A percentile compares a stretch with the other conserved stretches of the same genome.
Evolutionary conservation across 306 rosid species (phyloP).

Genomic region (Argentina anserina): DNA sequence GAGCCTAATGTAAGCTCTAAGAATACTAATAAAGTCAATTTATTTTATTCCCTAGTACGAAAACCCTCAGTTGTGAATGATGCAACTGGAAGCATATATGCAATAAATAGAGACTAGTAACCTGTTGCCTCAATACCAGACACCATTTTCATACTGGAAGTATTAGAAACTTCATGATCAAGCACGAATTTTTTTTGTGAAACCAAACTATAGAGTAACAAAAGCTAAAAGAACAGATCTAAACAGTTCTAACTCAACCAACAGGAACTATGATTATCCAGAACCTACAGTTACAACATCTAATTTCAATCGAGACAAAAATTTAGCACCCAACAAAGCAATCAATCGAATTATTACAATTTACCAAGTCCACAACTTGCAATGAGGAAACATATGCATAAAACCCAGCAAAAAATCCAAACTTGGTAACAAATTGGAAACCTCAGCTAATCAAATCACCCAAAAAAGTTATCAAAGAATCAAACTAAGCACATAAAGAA

Average conservation of each 20-base stretch:
- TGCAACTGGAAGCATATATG: conserved; percentile 8
- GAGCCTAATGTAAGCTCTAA: conserved; percentile 25
- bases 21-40: conserved; percentile 20
- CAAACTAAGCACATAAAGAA: conserved; percentile 31
- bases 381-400: conserved; percentile 37
- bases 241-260: conserved; percentile 26
- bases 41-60: not conserved
- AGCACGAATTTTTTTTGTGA: conserved; percentile 7
- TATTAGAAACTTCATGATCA: conserved; percentile 5
- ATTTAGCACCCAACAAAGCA: too few relatives aligned
- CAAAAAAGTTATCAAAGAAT: conserved; percentile 20
- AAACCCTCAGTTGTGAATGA: conserved; percentile 2
- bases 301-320: conserved; percentile 23
- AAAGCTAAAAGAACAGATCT: conserved; percentile 50
- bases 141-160: conserved; percentile 8
- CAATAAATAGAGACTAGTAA: not conserved
- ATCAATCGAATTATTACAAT: not conserved
- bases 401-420: conserved; percentile 22
- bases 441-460: conserved; percentile 37
- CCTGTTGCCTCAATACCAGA: not conserved
- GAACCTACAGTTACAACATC: conserved; percentile 29
- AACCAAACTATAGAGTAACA: not conserved
- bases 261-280: conserved; percentile 16
- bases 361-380: conserved; percentile 16
- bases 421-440: conserved; percentile 11